Conservation (phyloP, 768 basidiomycete species). For the Candolleomyces eurysporus region DNA sequence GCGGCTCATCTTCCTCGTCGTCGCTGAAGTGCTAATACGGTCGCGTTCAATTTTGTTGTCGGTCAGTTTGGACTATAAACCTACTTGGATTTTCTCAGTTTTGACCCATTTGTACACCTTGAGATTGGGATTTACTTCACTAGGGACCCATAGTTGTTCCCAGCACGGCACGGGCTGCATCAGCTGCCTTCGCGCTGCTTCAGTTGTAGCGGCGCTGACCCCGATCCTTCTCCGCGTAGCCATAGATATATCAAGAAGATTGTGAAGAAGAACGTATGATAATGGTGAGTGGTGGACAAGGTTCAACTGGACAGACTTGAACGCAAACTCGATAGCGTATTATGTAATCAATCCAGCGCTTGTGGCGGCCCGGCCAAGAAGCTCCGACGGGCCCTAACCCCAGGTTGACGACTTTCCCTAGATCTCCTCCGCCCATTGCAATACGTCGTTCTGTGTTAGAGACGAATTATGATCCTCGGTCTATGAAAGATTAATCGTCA, state of each 20-base stretch:
- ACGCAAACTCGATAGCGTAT: no score
- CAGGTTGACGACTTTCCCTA: neutral
- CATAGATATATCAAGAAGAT: conserved; percentile 40
- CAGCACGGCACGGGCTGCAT: conserved; percentile 89
- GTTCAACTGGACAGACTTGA: no score
- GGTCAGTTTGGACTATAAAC: conserved; percentile 15
- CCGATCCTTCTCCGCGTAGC: conserved; percentile 75
- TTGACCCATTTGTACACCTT: conserved; percentile 78
- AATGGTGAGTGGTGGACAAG: no score
- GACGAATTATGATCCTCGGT: neutral
- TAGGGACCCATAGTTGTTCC: conserved; percentile 73
- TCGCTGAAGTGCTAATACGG: conserved; percentile 79
- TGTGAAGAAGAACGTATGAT: neutral
- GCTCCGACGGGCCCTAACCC: no score
- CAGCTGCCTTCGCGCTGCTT: conserved; percentile 79
- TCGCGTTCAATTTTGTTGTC: no score
- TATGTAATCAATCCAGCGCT: neutral
- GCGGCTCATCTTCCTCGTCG: conserved; percentile 81
- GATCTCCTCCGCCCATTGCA: conserved; percentile 58
- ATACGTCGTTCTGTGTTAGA: conserved; percentile 39
- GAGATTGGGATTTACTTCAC: conserved; percentile 54
- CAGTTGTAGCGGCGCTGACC: conserved; percentile 71
- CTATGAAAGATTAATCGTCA: neutral
- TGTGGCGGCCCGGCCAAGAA: neutral
- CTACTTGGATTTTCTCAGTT: conserved; percentile 74